Conservation (phyloP, 768 basidiomycete genomes). For the Ramaria sp. region DNA sequence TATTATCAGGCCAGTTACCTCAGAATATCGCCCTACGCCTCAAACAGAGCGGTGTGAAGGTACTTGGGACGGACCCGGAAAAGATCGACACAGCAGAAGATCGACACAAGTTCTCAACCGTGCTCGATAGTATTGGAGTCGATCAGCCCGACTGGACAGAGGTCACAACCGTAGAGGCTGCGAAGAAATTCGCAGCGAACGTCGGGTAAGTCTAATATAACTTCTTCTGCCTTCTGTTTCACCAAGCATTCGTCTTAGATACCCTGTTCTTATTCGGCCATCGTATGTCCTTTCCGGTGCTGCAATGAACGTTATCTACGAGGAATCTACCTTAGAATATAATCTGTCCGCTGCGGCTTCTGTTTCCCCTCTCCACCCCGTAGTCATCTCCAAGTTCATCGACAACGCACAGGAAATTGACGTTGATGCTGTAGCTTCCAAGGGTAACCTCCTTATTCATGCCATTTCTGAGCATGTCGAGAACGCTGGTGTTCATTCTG, state of each 20-base stretch:
- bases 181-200: slow-evolving; percentile 80
- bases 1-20: slow-evolving; percentile 72
- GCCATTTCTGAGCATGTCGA: slow-evolving; percentile 98
- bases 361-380: slow-evolving; percentile 94
- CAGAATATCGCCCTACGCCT: slow-evolving; percentile 97
- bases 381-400: slow-evolving; percentile 99
- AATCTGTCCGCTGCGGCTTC: slow-evolving; percentile 94
- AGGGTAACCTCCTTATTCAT: slow-evolving; percentile 86
- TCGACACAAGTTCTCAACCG: slow-evolving; percentile 97
- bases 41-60: slow-evolving; percentile 82
- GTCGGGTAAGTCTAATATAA: slow-evolving; percentile 44
- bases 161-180: slow-evolving; percentile 77
- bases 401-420: slow-evolving; percentile 97
- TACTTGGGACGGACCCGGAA: slow-evolving; percentile 90
- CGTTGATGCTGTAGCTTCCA: slow-evolving; percentile 90
- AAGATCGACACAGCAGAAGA: slow-evolving; percentile 97
- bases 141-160: slow-evolving; percentile 98
- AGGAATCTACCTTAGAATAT: slow-evolving; percentile 81
- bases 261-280: slow-evolving; percentile 95
- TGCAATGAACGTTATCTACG: slow-evolving; percentile 98
- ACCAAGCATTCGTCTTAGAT: slow-evolving; percentile 33
- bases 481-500: slow-evolving; percentile 97
- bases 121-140: slow-evolving; percentile 88
- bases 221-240: background rate
- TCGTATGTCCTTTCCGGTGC: slow-evolving; percentile 98